Evolutionary conservation across 352 stramenopile genomes (phyloP).

Genomic region (Phytopythium sindhum): DNA sequence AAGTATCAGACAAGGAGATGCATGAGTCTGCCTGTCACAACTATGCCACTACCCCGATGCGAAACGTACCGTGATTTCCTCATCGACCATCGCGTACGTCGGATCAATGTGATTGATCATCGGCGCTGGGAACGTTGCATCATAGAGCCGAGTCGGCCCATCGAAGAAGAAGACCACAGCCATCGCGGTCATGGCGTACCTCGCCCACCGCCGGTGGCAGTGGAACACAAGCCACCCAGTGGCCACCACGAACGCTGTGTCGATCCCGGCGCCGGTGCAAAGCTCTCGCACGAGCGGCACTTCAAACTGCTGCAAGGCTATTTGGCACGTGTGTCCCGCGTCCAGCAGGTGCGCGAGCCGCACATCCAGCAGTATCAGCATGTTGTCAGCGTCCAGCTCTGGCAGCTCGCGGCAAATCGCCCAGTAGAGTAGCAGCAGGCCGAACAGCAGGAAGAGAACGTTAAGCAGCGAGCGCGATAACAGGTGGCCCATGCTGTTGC

Average conservation of each 20-base stretch:
- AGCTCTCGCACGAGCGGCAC: constrained; percentile 45
- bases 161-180: constrained; percentile 43
- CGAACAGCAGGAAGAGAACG: constrained; percentile 40
- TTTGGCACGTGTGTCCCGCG: constrained; percentile 31
- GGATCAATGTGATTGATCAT: constrained; percentile 61
- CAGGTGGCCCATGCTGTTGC: constrained; percentile 47
- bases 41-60: not conserved
- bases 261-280: constrained; percentile 51
- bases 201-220: constrained; percentile 51
- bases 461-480: constrained; percentile 41
- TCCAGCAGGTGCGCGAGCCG: constrained; percentile 36
- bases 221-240: constrained; percentile 48
- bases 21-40: not conserved
- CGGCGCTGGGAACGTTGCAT: constrained; percentile 52
- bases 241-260: constrained; percentile 35
- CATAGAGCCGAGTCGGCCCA: constrained; percentile 39
- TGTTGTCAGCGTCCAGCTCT: constrained; percentile 32
- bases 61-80: constrained; percentile 54
- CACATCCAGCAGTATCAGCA: constrained; percentile 37
- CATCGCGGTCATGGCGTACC: constrained; percentile 44
- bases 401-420: constrained; percentile 57
- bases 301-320: constrained; percentile 42
- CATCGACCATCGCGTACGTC: constrained; percentile 61
- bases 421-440: constrained; percentile 55
- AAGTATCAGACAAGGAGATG: not conserved